Evolutionary conservation across 768 basidiomycete species (phyloP).

Genomic region (Phylloporus sp.): DNA sequence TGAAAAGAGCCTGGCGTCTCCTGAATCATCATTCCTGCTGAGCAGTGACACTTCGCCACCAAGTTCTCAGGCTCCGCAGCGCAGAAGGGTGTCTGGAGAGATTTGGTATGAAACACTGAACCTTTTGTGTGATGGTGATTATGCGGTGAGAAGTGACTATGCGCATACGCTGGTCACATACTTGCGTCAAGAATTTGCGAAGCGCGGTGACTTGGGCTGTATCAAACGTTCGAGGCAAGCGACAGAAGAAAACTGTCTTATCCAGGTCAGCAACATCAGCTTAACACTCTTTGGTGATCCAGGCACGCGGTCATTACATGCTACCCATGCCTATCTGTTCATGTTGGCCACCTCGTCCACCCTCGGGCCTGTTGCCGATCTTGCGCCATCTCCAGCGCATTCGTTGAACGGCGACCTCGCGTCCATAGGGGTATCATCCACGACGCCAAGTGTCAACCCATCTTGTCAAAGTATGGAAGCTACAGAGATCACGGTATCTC

Average conservation of each 20-base stretch:
- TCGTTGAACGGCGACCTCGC: slow-evolving; percentile 30
- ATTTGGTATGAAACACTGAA: slow-evolving; percentile 90
- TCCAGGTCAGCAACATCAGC: slow-evolving; percentile 44
- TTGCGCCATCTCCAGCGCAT: slow-evolving; percentile 41
- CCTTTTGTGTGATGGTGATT: slow-evolving; percentile 76
- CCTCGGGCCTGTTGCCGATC: slow-evolving; percentile 45
- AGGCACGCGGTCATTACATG: slow-evolving; percentile 71
- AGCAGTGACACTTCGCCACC: slow-evolving; percentile 27
- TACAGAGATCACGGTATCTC: slow-evolving; percentile 26
- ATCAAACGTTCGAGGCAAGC: slow-evolving; percentile 43
- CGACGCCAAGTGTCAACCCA: slow-evolving; percentile 31
- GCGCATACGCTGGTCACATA: slow-evolving; percentile 71
- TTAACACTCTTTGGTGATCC: slow-evolving; percentile 54
- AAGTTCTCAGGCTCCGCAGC: slow-evolving; percentile 41
- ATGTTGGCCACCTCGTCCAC: slow-evolving; percentile 70
- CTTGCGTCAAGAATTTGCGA: slow-evolving; percentile 70
- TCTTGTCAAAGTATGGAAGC: slow-evolving; percentile 19
- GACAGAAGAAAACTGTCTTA: slow-evolving; percentile 44
- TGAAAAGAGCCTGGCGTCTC: slow-evolving; percentile 10
- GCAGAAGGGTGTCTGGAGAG: slow-evolving; percentile 72
- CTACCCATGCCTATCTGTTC: slow-evolving; percentile 76
- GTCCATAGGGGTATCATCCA: slow-evolving; percentile 28
- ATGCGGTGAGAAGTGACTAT: slow-evolving; percentile 77
- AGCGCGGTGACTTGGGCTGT: slow-evolving; percentile 45
- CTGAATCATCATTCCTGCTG: slow-evolving; percentile 26